Base-by-base conservation (phyloP, 1,139 yeast genomes). In the Suhomyces panamericanus region DNA sequence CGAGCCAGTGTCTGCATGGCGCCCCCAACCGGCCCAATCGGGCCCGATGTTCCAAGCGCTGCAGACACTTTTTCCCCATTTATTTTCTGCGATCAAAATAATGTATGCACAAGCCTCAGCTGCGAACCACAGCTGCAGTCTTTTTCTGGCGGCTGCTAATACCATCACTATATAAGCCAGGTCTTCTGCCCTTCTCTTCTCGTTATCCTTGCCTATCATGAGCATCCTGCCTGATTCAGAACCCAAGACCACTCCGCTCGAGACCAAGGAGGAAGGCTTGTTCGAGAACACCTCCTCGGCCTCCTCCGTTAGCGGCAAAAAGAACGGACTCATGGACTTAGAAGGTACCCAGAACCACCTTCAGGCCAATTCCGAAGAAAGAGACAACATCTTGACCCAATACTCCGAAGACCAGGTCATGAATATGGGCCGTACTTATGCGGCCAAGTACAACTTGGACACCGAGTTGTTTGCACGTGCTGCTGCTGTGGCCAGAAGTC, bases 401-500 rank as follows among this genome's bases (percentile, higher is more conserved):
- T 81, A 85, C 51, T 64, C 85, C 17, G 82, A 80, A 50, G 76
- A 77, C 27, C 87, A 85, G 59, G 87, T 82, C 7, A 77, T 81
- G 75, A 75, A 71, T 48, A 82, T 85, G 82, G 96, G 93, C 22
- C 71, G 85, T 48, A 73, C 75, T 49, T 87, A 85, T 62, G 91
- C 91, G 22, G 59, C 65, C 33, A 78, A 77, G 52, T 70, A 85
- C 56, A 81, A 74, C 8, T 63, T 87, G 56, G 90, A 85, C 53
- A 70, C 75, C 1, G 91, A 85, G 10, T 65, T 81, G 41, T 85
- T 88, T 61, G 82, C 83, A 14, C 73, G 77, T 38, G 96, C 86
- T 22, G 96, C 96, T 1, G 84, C 89, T 2, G 66, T 86, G 36
- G 91, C 96, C 1, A 78, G 90, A 59, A 65, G 74, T 32, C 93